Conservation (phyloP, 352 stramenopile species). For the Phytophthora sansomeana region DNA sequence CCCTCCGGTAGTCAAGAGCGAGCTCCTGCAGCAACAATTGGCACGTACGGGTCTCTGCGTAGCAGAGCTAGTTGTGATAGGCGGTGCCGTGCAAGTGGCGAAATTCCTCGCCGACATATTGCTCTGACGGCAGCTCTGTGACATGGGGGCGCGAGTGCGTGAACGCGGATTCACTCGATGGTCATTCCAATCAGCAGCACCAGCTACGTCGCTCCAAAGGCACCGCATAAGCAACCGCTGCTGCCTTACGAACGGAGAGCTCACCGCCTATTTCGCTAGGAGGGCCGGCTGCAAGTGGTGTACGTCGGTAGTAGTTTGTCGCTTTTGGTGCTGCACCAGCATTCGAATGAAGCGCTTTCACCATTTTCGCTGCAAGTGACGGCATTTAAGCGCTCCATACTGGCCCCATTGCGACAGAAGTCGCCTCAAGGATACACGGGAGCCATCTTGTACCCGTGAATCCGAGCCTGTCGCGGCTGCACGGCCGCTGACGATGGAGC, state of each 20-base stretch:
- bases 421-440: conserved; percentile 36
- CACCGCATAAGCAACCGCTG: conserved; percentile 6
- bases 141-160: conserved; percentile 20
- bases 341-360: not conserved
- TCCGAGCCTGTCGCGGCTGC: conserved; percentile 29
- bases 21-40: too few relatives aligned
- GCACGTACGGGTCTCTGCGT: too few relatives aligned
- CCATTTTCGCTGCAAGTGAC: not conserved
- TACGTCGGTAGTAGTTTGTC: not conserved
- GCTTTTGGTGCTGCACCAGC: not conserved
- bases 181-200: conserved; percentile 10
- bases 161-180: conserved; percentile 18
- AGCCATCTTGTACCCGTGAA: conserved; percentile 29
- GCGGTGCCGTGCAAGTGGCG: not conserved
- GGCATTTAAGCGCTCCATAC: not conserved
- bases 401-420: conserved; percentile 18
- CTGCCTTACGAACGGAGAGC: not conserved
- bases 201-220: not conserved
- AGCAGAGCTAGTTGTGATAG: too few relatives aligned
- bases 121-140: conserved; percentile 15
- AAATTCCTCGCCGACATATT: conserved; percentile 11
- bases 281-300: not conserved
- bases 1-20: too few relatives aligned
- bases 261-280: not conserved
- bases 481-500: conserved; percentile 8